Evolutionary conservation across 306 rosid species (phyloP), one percentile per base, ranked within the genome.

Genomic region (Quercus ilex): DNA sequence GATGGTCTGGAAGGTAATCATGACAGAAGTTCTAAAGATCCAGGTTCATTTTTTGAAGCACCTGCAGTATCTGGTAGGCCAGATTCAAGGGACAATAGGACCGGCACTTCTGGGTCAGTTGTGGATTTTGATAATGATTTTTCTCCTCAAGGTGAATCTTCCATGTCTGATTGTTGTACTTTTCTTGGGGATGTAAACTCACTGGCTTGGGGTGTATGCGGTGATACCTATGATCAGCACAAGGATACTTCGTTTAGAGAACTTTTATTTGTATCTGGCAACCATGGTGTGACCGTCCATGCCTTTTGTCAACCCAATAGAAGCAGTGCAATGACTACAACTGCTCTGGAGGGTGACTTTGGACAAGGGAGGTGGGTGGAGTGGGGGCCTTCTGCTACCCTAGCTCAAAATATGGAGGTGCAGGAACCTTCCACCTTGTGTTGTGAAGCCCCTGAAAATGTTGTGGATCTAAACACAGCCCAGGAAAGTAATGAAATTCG

Each of bases 361-460:
- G 84, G 82, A 83, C 85, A 86, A 71, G 97, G 99, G 13, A 81
- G 86, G 86, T 92, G 97, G 99, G 92, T 92, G 77, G 92, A 91
- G 78, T 95, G 97, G 97, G 92, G 94, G 58, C 91, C 97, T 78
- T 69, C 57, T 73, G 85, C 89, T 53, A 70, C 78, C 4, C 62
- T 81, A 69, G 68, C 78, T 85, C 79, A 77, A 79, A 76, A 80
- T 85, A 26, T 58, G 84, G 84, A 73, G 73, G 64, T 49, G 59
- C 88, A 78, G 43, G 84, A 90, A 73, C 64, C 88, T 80, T 82
- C 83, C 71, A 68, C 84, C 72, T 49, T 75, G 62, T 69, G 83
- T 65, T 55, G 31, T 73, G 86, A 86, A 46, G 73, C 83, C 82
- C 69, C 77, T 70, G 77, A 80, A 82, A 78, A 63, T 69, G 77